Evolutionary conservation across 2,329 filamentous ascomycete genomes (phyloP), one percentile per base, ranked within the genome.

Genomic region (Colletotrichum abscissum): DNA sequence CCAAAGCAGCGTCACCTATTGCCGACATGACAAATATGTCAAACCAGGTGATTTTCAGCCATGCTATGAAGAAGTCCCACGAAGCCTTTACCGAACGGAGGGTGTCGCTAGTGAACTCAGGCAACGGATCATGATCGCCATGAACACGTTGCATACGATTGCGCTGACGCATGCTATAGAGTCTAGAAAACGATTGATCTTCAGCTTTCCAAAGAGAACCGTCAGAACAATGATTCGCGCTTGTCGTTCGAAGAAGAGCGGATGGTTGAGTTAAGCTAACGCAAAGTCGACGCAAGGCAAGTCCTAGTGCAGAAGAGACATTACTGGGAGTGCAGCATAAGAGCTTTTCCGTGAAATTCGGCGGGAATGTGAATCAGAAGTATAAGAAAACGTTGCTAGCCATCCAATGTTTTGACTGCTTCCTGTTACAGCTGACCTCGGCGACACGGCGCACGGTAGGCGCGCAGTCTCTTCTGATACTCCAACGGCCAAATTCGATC

Each of bases 21-120:
- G 85, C 73, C 8, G 83, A 81, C 88, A 93, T 91, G 22, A 87
- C 89, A 7, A 92, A 73, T 33, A 92, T 81, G 76, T 93, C 91
- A 2, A 88, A 80, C 85, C 88, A 91, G 26, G 88, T 89, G 6
- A 87, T 81, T 70, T 87, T 88, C 74, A 92, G 74, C 91, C 91
- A 93, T 16, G 56, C 63, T 38, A 55, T 6, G 38, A 65, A 57
- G 35, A 74, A 74, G 2, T 56, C 35, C 46, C 68, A 63, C 11
- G 26, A 52, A 4, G 54, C 38, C 14, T 38, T 28, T 5, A 38
- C 30, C 6, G 71, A 74, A 4, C 67, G 60, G n/a, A 74, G 6
- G 2, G 71, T 74, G 11, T 71, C 49, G n/a, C 62, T 62, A 2
- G 67, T 72, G 16, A 74, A 74, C 2, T 38, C 28, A 3, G 64